Evolutionary conservation across 805 yeast genomes (phyloP).

Genomic region (Lachancea kluyveri): DNA sequence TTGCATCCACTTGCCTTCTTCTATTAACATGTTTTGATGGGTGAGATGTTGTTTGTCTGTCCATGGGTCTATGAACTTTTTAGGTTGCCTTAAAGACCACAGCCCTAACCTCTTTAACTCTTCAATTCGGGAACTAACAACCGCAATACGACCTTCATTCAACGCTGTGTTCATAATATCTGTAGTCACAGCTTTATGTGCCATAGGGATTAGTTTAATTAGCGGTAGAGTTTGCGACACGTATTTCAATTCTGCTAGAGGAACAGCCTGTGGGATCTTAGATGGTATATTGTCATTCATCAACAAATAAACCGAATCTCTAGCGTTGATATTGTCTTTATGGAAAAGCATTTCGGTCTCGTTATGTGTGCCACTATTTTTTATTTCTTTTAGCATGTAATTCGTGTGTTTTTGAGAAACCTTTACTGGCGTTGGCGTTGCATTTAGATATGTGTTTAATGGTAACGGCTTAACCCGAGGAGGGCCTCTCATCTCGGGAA

Average conservation of each 20-base stretch:
- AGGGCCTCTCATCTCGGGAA: too few species aligned
- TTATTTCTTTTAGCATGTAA: constrained; percentile 18
- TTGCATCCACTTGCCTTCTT: constrained; percentile 82
- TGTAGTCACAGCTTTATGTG: constrained; percentile 82
- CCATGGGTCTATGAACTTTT: constrained; percentile 62
- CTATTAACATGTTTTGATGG: constrained; percentile 68
- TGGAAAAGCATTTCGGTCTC: constrained; percentile 22
- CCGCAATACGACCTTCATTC: constrained; percentile 87
- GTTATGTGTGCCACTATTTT: constrained; percentile 6
- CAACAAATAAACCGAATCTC: constrained; percentile 39
- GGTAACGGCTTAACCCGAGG: too few species aligned
- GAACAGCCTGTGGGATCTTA: constrained; percentile 48
- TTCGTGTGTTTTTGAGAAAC: constrained; percentile 8
- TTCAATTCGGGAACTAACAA: constrained; percentile 83
- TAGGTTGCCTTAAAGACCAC: constrained; percentile 90
- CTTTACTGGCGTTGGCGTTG: too few species aligned
- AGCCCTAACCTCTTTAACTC: constrained; percentile 80
- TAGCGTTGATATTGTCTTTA: constrained; percentile 36
- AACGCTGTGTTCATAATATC: constrained; percentile 80
- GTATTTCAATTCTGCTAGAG: constrained; percentile 81
- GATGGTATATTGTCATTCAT: constrained; percentile 49
- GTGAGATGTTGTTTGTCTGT: constrained; percentile 33
- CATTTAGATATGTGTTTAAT: too few species aligned
- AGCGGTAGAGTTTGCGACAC: constrained; percentile 84
- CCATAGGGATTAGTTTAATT: constrained; percentile 70